Percentiles rank a stretch among this genome's conserved stretches.
Conservation (phyloP, 2,329 filamentous ascomycete genomes). For the Mariannaea elegans region DNA sequence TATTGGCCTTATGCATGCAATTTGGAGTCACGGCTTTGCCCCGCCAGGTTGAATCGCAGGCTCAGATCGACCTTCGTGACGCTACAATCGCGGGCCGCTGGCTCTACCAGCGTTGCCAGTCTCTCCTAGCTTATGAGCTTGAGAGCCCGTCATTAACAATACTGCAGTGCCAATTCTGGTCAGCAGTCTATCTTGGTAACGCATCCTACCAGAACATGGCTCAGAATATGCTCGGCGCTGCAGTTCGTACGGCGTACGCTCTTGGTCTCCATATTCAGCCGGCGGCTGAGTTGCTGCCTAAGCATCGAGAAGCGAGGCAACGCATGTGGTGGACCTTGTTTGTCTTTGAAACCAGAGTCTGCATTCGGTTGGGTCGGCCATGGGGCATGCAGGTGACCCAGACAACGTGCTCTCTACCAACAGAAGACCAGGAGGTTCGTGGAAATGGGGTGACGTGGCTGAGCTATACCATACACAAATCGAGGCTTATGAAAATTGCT, state of each 20-base stretch:
- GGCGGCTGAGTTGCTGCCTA: slow-evolving; percentile 36
- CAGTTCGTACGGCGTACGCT: slow-evolving; percentile 53
- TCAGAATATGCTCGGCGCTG: slow-evolving; percentile 48
- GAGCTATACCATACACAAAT: neutral
- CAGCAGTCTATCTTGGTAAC: slow-evolving; percentile 53
- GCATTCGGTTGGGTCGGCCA: slow-evolving; percentile 56
- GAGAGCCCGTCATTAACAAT: slow-evolving; percentile 56
- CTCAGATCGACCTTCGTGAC: slow-evolving; percentile 38
- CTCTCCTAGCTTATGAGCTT: slow-evolving; percentile 50
- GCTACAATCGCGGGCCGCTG: slow-evolving; percentile 52
- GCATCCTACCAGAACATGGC: slow-evolving; percentile 57
- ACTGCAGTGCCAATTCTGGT: slow-evolving; percentile 56
- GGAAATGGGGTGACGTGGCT: neutral
- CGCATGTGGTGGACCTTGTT: slow-evolving; percentile 62
- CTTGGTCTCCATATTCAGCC: slow-evolving; percentile 58
- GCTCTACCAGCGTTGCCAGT: slow-evolving; percentile 56
- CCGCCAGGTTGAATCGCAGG: neutral
- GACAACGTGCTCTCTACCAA: neutral
- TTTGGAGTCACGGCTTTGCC: slow-evolving; percentile 43
- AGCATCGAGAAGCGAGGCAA: slow-evolving; percentile 52
- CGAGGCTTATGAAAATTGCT: no score
- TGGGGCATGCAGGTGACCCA: slow-evolving; percentile 16
- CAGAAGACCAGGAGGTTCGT: neutral
- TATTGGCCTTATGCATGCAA: slow-evolving; percentile 60
- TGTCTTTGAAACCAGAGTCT: slow-evolving; percentile 54